These are phyloP conservation scores for Castanopsis chinensis DNA, from an alignment of 306 rosid species.

Conservation along the genomic window DNA sequence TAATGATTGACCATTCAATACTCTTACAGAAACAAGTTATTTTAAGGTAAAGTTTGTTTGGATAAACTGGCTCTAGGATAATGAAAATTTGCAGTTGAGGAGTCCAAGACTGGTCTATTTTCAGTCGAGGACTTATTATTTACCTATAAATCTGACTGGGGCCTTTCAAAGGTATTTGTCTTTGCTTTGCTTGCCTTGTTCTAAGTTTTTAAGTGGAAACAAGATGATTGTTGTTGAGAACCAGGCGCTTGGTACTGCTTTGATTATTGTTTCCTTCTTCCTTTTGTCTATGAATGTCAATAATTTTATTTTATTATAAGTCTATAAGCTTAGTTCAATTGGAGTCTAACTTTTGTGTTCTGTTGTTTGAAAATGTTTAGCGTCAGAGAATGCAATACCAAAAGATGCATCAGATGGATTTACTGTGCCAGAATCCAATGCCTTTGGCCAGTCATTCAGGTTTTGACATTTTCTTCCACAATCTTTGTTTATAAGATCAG, in stretches of 20 bases:
- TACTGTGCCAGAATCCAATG: neutral
- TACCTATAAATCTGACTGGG: too few species aligned
- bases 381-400: neutral
- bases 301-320: too few species aligned
- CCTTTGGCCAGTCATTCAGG: conserved; percentile 6
- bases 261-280: neutral
- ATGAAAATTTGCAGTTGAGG: too few species aligned
- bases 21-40: too few species aligned
- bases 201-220: neutral
- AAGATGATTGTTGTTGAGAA: neutral
- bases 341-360: neutral
- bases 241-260: neutral
- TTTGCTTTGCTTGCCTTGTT: neutral
- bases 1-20: too few species aligned
- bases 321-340: neutral
- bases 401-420: neutral
- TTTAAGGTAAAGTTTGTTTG: too few species aligned
- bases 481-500: neutral
- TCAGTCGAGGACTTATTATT: too few species aligned
- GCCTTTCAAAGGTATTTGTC: neutral
- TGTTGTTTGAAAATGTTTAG: neutral
- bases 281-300: neutral
- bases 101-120: too few species aligned
- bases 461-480: neutral
- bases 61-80: too few species aligned